Evolutionary conservation across 306 rosid species (phyloP).

Genomic region (Ormosia emarginata): DNA sequence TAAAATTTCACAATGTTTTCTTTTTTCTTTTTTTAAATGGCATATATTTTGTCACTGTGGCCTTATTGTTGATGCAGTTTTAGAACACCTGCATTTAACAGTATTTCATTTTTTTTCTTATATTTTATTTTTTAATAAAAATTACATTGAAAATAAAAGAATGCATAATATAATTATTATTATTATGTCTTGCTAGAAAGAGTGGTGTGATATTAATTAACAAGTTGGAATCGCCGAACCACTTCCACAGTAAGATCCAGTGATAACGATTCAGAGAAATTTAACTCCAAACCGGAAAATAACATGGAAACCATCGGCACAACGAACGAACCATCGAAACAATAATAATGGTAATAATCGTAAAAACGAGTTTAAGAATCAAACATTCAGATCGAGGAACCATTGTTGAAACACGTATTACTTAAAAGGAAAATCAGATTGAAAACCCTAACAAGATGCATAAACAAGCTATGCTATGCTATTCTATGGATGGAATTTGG

Average conservation of each 20-base stretch:
- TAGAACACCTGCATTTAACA: background rate
- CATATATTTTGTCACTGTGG: background rate
- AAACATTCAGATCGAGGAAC: constrained; percentile 23
- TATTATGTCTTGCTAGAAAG: background rate
- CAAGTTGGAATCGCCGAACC: background rate
- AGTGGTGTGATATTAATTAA: background rate
- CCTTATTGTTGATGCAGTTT: background rate
- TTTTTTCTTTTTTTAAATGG: background rate
- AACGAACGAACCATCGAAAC: background rate
- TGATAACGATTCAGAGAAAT: constrained; percentile 10
- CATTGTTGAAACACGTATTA: background rate
- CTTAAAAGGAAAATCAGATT: background rate
- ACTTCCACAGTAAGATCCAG: background rate
- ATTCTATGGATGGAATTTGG: background rate
- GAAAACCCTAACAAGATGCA: constrained; percentile 36
- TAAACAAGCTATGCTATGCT: background rate
- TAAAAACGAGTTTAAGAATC: background rate
- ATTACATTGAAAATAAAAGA: background rate
- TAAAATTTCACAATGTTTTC: background rate
- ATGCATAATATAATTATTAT: background rate
- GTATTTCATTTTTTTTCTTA: background rate
- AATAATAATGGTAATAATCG: background rate
- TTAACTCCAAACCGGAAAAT: background rate
- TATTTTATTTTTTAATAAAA: background rate
- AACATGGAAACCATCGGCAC: background rate